Conservation (phyloP, 768 basidiomycete species). For the Psilocybe sp. region DNA sequence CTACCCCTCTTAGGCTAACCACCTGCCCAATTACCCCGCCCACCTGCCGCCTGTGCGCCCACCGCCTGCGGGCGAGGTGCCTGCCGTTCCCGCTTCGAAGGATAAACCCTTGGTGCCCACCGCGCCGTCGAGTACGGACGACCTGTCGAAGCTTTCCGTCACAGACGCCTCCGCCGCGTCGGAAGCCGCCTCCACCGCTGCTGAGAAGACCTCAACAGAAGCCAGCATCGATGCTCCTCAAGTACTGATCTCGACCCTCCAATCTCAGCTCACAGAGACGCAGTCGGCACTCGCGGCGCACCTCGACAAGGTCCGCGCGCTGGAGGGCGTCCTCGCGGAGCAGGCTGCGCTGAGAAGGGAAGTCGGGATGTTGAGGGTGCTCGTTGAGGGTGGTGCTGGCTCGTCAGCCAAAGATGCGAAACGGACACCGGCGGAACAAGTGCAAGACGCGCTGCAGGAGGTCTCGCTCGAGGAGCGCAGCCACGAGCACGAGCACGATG, state of each 20-base stretch:
- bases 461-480: conserved; percentile 10
- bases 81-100: background rate
- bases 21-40: conserved; percentile 60
- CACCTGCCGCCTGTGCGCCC: conserved; percentile 65
- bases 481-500: conserved; percentile 51
- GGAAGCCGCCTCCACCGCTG: background rate
- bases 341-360: conserved; percentile 84
- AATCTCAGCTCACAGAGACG: conserved; percentile 80
- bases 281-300: conserved; percentile 75
- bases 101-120: background rate
- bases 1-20: conserved; percentile 53
- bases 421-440: conserved; percentile 13
- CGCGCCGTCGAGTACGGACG: background rate
- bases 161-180: conserved; percentile 1
- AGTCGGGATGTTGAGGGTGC: conserved; percentile 65
- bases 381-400: conserved; percentile 37
- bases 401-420: conserved; percentile 7
- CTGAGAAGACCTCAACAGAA: too few relatives aligned
- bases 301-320: conserved; percentile 75
- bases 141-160: background rate
- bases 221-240: background rate
- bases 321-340: conserved; percentile 80
- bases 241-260: conserved; percentile 55
- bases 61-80: conserved; percentile 11
- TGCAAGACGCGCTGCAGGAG: conserved; percentile 19